Evolutionary conservation across 2,329 filamentous ascomycete species (phyloP), one percentile per base, ranked within the genome.

Genomic region (Pyrenochaeta sp.): DNA sequence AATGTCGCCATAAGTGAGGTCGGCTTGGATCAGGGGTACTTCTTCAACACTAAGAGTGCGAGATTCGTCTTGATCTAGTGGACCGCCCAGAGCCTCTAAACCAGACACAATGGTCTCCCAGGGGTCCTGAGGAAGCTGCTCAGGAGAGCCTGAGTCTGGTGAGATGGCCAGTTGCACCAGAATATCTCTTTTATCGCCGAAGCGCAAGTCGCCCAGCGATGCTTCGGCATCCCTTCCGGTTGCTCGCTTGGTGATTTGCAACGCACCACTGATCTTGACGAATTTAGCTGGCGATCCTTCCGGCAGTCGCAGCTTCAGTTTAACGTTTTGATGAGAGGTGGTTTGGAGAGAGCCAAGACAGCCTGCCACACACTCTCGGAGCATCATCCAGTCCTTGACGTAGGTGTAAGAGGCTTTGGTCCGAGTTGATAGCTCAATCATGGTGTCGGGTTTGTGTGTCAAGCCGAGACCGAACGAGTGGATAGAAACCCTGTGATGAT

Each of bases 341-440:
- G 90, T 91, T 72, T 99, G 94, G 67, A 97, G 82, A 10, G 90
- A 86, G 32, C 94, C 94, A 19, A 99, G 77, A 63, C 93, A 97
- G 29, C 94, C 94, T 17, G 92, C 94, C 30, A 96, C 81, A 69
- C 94, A 97, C 71, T 99, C 94, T 19, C 94, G 87, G 23, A 99
- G 81, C 93, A 97, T 99, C 93, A 97, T 97, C 94, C 94, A 99
- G 71, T 99, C 94, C 74, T 97, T 99, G 58, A 99, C 92, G 63
- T 97, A 99, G 1, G 91, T 95, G 67, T 97, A 99, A 1, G 91
- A 95, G 4, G 92, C 94, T 75, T 97, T 99, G 3, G 94, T 99
- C 48, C 91, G 83, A 6, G 89, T 94, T 1, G 94, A 97, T 9
- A 99, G 78, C 73, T 97, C 93, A 52, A 99, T 96, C 91, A 99